Percentiles rank a stretch among this genome's conserved stretches.
Evolutionary conservation across 106 monocot genomes (phyloP).

Genomic region (Apostasia ramifera): DNA sequence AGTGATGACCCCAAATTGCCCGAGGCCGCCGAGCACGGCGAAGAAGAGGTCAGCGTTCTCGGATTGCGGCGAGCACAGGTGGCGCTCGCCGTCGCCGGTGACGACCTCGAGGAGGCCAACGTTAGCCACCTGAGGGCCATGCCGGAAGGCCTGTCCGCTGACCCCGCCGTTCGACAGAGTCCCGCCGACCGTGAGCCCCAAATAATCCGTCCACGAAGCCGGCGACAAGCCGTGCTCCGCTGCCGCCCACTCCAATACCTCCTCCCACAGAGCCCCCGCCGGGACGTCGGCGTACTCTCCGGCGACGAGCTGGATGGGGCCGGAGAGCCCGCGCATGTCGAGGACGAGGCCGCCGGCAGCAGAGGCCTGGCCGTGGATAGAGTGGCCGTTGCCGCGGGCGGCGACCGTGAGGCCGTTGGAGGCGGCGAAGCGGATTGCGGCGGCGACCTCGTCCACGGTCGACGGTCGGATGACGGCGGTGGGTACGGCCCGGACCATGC

Average conservation of each 20-base stretch:
- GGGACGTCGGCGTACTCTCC: conserved; percentile 30
- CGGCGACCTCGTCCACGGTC: conserved; percentile 22
- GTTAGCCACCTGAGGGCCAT: conserved; percentile 77
- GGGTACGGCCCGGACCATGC: conserved; percentile 29
- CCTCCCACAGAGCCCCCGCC: conserved; percentile 70
- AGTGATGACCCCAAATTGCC: conserved; percentile 90
- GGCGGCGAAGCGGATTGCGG: conserved; percentile 16
- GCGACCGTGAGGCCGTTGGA: conserved; percentile 35
- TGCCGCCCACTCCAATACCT: conserved; percentile 46
- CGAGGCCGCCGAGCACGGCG: conserved; percentile 78
- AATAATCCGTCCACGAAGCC: conserved; percentile 85
- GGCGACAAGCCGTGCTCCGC: conserved; percentile 40
- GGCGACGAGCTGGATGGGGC: conserved; percentile 8
- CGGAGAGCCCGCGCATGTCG: conserved; percentile 51
- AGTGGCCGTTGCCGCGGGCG: conserved; percentile 82
- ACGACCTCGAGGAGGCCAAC: conserved; percentile 77
- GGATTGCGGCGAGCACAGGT: conserved; percentile 34
- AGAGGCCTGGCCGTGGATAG: conserved; percentile 60
- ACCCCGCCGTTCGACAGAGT: conserved; percentile 83
- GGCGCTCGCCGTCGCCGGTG: conserved; percentile 54
- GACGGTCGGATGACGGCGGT: conserved; percentile 37
- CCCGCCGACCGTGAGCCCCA: conserved; percentile 81
- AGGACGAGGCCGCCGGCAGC: conserved; percentile 57
- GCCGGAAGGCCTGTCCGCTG: conserved; percentile 80
- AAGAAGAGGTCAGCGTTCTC: conserved; percentile 52